Evolutionary conservation across 176 grass and related monocot species (phyloP).

Genomic region (Zoysia pacifica): DNA sequence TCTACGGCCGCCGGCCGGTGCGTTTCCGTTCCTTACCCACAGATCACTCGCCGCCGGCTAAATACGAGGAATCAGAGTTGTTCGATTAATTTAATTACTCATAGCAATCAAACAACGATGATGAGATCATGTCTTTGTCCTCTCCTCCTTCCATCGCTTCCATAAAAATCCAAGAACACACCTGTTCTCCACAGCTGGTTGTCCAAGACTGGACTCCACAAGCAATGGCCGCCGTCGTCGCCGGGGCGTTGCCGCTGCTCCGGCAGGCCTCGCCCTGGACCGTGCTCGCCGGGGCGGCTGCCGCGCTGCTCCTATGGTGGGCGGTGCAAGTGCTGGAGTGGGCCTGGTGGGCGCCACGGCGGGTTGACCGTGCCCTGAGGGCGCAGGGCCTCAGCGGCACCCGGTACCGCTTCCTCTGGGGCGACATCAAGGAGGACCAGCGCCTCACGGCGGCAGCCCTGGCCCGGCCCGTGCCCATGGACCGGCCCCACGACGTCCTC

Average conservation of each 20-base stretch:
- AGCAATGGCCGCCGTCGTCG: conserved; percentile 1
- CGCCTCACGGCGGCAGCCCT: conserved; percentile 38
- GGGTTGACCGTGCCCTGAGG: conserved; percentile 44
- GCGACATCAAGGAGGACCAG: conserved; percentile 45
- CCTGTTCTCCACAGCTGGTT: not conserved
- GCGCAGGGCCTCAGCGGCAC: conserved; percentile 60
- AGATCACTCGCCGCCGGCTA: too few species aligned
- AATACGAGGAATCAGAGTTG: too few species aligned
- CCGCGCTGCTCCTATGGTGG: conserved; percentile 17
- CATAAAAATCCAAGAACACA: not conserved
- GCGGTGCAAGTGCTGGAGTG: conserved; percentile 22
- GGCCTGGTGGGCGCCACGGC: conserved; percentile 43
- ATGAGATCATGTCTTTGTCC: not conserved
- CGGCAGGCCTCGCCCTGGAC: conserved; percentile 29
- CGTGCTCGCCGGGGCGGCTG: conserved; percentile 10
- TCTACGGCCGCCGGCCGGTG: too few species aligned
- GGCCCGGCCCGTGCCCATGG: conserved; percentile 42
- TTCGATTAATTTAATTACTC: too few species aligned
- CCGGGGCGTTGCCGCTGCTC: not conserved
- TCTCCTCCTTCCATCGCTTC: not conserved
- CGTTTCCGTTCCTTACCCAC: too few species aligned
- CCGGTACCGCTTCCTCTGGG: conserved; percentile 49
- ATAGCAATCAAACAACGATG: too few species aligned
- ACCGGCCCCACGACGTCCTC: conserved; percentile 49
- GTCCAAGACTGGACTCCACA: not conserved